Evolutionary conservation across 2,329 filamentous ascomycete genomes (phyloP), one percentile per base, ranked within the genome.

Genomic region (Neofusicoccum laricinum): DNA sequence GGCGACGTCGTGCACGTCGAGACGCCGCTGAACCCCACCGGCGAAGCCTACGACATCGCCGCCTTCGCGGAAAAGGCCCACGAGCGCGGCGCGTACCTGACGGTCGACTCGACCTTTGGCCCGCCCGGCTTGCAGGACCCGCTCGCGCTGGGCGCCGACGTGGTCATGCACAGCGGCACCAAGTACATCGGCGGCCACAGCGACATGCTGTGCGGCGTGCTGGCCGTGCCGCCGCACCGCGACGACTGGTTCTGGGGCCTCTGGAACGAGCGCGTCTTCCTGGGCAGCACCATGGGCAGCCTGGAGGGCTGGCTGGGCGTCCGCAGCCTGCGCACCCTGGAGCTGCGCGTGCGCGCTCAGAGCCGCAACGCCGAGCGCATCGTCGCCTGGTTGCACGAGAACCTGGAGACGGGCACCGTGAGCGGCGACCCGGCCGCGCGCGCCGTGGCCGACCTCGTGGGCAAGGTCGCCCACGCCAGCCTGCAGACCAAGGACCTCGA

Each of bases 171-270:
- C 78, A 90, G 86, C 59, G 95, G 93, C 3, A 97, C 93, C 17
- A 99, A 98, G 82, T 99, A 98, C 78, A 87, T 99, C 69, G 95
- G 95, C 19, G 95, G 95, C 0, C 95, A 99, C 79, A 94, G 90
- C 68, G 95, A 99, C 78, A 84, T 98, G 84, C 86, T 98, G 5
- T 96, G 91, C 73, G 95, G 95, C 21, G 89, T 96, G 17, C 79
- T 99, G 32, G 86, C 87, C 0, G 85, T 93, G 5, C 70, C 3
- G 63, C 68, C 2, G 69, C 70, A 12, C 70, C 73, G 61, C 0
- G 64, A 65, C 2, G 68, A 71, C 58, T 65, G 64, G 49, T 72
- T 72, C 70, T 82, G 58, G 81, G 80, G 78, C 21, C 78, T 98
- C 71, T 79, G 83, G 51, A 73, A 76, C 1, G 94, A 99, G 73